phyloP scores from a whole-genome alignment of 805 yeast species.

The Schwanniomyces vanrijiae region DNA sequence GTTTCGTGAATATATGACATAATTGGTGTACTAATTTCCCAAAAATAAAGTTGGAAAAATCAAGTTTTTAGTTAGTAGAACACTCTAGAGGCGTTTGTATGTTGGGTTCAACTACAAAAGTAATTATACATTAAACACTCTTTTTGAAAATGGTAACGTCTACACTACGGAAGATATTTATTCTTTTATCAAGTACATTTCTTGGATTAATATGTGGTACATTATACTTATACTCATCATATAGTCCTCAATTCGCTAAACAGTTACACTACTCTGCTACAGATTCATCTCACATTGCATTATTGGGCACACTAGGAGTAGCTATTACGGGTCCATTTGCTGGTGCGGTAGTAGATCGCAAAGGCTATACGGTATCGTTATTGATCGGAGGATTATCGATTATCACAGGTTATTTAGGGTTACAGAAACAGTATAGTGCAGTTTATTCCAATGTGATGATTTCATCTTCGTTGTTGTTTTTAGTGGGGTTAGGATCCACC shows the following conservation, averaged over 20 bases:
- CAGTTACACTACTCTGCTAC: conserved; percentile 59
- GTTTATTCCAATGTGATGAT: conserved; percentile 35
- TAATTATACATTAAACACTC: neutral
- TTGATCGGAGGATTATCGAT: conserved; percentile 50
- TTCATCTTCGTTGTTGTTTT: conserved; percentile 48
- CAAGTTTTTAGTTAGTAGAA: neutral
- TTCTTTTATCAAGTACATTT: conserved; percentile 32
- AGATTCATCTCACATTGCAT: conserved; percentile 62
- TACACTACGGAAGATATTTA: conserved; percentile 20
- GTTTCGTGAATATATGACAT: neutral
- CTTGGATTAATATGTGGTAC: conserved; percentile 69
- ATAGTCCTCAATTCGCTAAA: conserved; percentile 72
- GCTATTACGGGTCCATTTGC: conserved; percentile 66
- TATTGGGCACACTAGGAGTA: conserved; percentile 67
- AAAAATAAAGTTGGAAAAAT: neutral
- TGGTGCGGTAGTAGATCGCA: conserved; percentile 61
- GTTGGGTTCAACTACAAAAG: neutral
- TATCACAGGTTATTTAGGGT: conserved; percentile 54
- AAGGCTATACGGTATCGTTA: conserved; percentile 57
- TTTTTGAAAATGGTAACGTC: conserved; percentile 9
- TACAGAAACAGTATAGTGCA: conserved; percentile 51
- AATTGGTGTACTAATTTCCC: neutral
- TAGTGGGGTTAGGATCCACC: conserved; percentile 72
- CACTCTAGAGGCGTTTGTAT: neutral
- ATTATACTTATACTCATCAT: conserved; percentile 71